Percentiles rank a stretch among this genome's conserved stretches.
phyloP scores from a whole-genome alignment of 768 basidiomycete genomes.

The Phylloporus scabripes region DNA sequence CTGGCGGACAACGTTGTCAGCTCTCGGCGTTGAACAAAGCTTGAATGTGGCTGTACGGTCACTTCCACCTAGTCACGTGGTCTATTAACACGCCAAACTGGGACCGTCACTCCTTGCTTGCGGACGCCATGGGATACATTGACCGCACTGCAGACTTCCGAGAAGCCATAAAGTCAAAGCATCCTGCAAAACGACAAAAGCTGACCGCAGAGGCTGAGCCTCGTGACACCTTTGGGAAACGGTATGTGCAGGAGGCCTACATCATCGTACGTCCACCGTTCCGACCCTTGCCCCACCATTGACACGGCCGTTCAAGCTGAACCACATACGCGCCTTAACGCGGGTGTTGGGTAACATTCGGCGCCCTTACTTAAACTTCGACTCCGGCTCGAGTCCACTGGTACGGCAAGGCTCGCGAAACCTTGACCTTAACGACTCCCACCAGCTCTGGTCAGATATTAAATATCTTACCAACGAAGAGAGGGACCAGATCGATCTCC shows the following conservation, averaged over 20 bases:
- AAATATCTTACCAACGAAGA: constrained; percentile 82
- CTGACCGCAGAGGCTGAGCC: constrained; percentile 33
- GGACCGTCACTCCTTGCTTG: background rate
- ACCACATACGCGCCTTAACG: constrained; percentile 64
- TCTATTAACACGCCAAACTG: background rate
- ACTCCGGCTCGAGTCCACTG: constrained; percentile 49
- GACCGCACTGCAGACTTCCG: constrained; percentile 64
- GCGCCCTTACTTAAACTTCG: constrained; percentile 81
- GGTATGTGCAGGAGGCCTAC: constrained; percentile 73
- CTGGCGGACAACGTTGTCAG: constrained; percentile 11
- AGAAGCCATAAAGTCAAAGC: constrained; percentile 44
- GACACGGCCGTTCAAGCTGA: constrained; percentile 43
- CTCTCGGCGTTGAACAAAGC: constrained; percentile 19
- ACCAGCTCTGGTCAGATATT: constrained; percentile 56
- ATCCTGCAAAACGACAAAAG: constrained; percentile 51
- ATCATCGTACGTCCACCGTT: constrained; percentile 44
- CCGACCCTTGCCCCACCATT: background rate
- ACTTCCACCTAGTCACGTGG: constrained; percentile 20
- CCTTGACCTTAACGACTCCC: constrained; percentile 50
- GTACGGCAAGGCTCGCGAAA: constrained; percentile 45
- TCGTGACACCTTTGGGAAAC: constrained; percentile 48
- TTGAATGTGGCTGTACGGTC: background rate
- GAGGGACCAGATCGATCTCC: constrained; percentile 92
- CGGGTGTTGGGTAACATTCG: constrained; percentile 73
- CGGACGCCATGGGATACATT: constrained; percentile 44